Conservation (phyloP, 768 basidiomycete species). For the Serendipita sp. region DNA sequence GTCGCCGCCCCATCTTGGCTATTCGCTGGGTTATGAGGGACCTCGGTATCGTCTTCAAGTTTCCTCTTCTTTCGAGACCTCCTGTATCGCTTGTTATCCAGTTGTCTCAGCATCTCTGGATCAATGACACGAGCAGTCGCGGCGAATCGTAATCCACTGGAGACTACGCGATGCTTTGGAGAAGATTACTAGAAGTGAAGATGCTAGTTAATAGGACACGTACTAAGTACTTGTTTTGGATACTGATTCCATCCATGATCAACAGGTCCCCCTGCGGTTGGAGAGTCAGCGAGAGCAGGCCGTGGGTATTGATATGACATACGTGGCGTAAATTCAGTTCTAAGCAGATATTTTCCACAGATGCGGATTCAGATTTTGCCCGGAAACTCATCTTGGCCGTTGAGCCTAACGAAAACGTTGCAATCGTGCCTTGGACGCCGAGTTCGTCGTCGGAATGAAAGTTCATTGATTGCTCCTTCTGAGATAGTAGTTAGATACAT, state of each 20-base stretch:
- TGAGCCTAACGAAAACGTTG: conserved; percentile 62
- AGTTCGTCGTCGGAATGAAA: conserved; percentile 62
- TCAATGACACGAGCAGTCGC: conserved; percentile 58
- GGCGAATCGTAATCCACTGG: conserved; percentile 61
- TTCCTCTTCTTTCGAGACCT: too few species aligned
- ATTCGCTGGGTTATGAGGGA: too few species aligned
- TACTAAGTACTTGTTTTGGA: conserved; percentile 55
- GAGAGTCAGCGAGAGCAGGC: too few species aligned
- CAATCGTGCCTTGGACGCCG: conserved; percentile 57
- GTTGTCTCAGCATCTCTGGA: neutral
- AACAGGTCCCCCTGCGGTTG: conserved; percentile 53
- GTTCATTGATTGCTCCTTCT: conserved; percentile 60
- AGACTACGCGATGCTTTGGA: conserved; percentile 51
- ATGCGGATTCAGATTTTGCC: conserved; percentile 22
- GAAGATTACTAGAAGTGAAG: conserved; percentile 6
- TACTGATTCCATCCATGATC: conserved; percentile 55
- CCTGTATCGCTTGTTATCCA: too few species aligned
- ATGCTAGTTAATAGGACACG: neutral
- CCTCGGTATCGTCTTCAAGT: too few species aligned
- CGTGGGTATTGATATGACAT: too few species aligned
- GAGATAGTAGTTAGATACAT: neutral
- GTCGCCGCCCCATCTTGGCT: too few species aligned
- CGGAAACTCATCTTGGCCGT: conserved; percentile 72
- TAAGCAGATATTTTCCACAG: conserved; percentile 38
- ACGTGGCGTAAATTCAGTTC: neutral